A percentile compares a stretch with the other conserved stretches of the same genome.
Conservation (phyloP, 495 filamentous ascomycete species). For the Penicillium malachiteum region DNA sequence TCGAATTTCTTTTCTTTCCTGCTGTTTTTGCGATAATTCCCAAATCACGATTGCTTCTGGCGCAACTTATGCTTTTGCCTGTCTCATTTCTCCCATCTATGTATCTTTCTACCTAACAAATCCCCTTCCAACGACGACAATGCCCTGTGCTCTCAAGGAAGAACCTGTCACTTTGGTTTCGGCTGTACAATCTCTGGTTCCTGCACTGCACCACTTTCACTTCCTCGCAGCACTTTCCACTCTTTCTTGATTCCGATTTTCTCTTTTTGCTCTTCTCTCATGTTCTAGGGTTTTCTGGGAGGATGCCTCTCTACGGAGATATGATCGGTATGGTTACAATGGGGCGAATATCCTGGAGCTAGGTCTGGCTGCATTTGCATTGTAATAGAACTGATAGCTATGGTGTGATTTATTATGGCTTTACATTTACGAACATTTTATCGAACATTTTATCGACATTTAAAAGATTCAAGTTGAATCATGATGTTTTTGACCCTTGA, state of each 20-base stretch:
- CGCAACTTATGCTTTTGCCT: background rate
- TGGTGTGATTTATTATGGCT: background rate
- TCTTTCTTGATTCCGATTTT: background rate
- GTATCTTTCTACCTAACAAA: slow-evolving; percentile 9
- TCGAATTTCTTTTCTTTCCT: background rate
- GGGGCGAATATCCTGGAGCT: slow-evolving; percentile 10
- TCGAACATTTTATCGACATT: background rate
- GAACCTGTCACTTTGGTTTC: slow-evolving; percentile 5
- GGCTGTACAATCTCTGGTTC: slow-evolving; percentile 14
- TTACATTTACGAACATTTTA: too few species aligned
- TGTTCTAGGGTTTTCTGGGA: background rate
- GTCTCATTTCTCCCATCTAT: slow-evolving; percentile 3
- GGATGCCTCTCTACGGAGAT: background rate
- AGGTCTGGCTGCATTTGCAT: slow-evolving; percentile 14
- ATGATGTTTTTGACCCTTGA: background rate
- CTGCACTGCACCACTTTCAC: background rate
- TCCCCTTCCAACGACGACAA: background rate
- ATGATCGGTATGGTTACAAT: slow-evolving; percentile 9
- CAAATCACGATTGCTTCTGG: background rate
- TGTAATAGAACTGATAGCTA: slow-evolving; percentile 8
- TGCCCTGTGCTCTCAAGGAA: background rate
- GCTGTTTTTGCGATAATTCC: slow-evolving; percentile 4
- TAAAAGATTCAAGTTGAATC: background rate
- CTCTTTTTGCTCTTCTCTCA: background rate
- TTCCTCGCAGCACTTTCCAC: background rate